Evolutionary conservation across 140 eudicot genomes (phyloP), one percentile per base, ranked within the genome.

Genomic region (Oenanthe javanica): DNA sequence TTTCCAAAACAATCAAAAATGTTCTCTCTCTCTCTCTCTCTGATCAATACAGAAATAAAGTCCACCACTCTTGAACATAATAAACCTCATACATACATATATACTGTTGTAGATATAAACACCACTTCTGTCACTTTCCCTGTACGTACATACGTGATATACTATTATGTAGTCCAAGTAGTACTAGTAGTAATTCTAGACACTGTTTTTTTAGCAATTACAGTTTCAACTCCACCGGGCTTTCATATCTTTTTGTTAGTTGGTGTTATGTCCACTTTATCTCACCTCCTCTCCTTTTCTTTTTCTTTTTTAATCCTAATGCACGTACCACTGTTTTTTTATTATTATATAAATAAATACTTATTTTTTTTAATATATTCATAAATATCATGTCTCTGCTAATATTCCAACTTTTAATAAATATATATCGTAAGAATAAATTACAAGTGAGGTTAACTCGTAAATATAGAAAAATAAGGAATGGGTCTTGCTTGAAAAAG

Each of bases 1-100:
- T 72, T 72, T 70, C 49, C 75, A 70, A 40, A 70, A 16, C 77
- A 43, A 16, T 42, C 50, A 31, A 31, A 31, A 72, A 72, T 43
- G 19, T 43, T 72, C 77, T 72, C 49, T 69, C 27, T 18, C 31
- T n/a, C n/a, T 12, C 14, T 16, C 25, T 19, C 45, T 12, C 72
- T 31, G 76, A 71, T 72, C 77, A 43, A 72, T 72, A 43, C 77
- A 72, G 43, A 31, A 31, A 31, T 31, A 40, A 72, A 72, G 77
- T 72, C 77, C 76, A 42, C 48, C 47, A 38, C 76, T 40, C 76
- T 6, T 42, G 1, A 42, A 14, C 25, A 71, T 42, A 40, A 71
- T 42, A 71, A 40, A 71, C 50, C 27, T 40, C 27, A 18, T 71
- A 40, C 49, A 38, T 15, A 12, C 2, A 31, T 10, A 23, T 2